Base-by-base conservation (phyloP, 2,329 filamentous ascomycete genomes). In the Aspergillus versicolor region DNA sequence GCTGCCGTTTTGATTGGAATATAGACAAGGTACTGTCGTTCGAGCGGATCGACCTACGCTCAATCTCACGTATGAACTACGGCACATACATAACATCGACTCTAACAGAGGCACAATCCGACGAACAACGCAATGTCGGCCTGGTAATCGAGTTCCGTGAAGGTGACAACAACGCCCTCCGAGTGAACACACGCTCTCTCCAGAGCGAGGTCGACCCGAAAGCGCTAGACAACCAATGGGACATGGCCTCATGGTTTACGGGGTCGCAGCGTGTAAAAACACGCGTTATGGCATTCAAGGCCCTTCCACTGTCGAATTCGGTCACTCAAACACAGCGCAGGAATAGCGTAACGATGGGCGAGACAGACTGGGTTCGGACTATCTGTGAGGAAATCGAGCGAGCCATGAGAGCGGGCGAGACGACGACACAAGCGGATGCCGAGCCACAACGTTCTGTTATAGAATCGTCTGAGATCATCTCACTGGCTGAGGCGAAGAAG, bases 11-110 rank as follows among this genome's bases (percentile, higher is more conserved):
- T 65, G 92, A 97, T 73, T 97, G 93, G 92, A 89, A 90, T 61
- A 88, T 92, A 7, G 94, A 97, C 76, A 97, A 97, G 71, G 90
- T 99, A 1, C 88, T 89, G 12, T 92, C 89, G 0, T 97, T 97
- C 72, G 92, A 97, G 75, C 83, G 92, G 7, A 86, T 97, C 13
- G 87, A 89, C 57, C 81, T 97, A 7, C 81, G 84, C 19, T 89
- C 91, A 56, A 79, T 99, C 37, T 82, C 83, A 1, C 81, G 82
- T 22, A 85, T 99, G 65, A 87, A 87, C 68, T 84, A 88, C 59
- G 94, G 94, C 19, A 88, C 91, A 0, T 99, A 97, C 68, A 89
- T 99, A 67, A 96, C 92, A 0, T 93, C 89, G 3, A 94, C 91
- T 0, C 82, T 97, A 5, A 91, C 91, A 1, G 79, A 87, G 1